Base-by-base conservation (phyloP, 1,139 yeast genomes). In the Yamadazyma spencermartinsiae region DNA sequence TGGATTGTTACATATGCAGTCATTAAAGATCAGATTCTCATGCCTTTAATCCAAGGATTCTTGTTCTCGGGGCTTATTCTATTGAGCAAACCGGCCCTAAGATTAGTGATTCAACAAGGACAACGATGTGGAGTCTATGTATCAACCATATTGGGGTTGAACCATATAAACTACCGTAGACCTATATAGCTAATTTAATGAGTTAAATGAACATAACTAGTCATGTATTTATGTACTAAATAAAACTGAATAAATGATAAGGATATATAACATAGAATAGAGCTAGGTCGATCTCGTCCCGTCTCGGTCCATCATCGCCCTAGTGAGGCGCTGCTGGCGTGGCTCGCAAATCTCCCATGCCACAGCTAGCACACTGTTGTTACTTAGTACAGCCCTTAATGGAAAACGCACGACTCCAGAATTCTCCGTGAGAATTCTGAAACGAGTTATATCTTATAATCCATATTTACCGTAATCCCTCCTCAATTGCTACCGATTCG, bases 11-110 rank as follows among this genome's bases (percentile, higher is more conserved):
- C 69, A 0, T 78, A 76, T 50, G 84, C 86, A 1, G 60, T 85
- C 0, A 35, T 82, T 8, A 76, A 76, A 44, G 90, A 84, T 52
- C 83, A 82, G 44, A 53, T 85, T 2, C 12, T 84, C n/a, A 75
- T 83, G 80, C 92, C 92, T 1, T 68, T 85, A 28, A 17, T 72
- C 13, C 76, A 69, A 45, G 76, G 76, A 4, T 65, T 72, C 41
- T 39, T 67, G 23, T 72, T 68, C 67, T 52, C 71, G 1, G 70
- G 72, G 7, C 41, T 63, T 4, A 50, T 72, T 36, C 45, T 72
- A 3, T 39, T 56, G n/a, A 42, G 56, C 15, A 47, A 61, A 21
- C 76, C 76, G 0, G 34, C 60, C 1, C 46, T 68, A 36, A 40
- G 51, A 8, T 41, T 46, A 13, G 43, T 69, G 12, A 61, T 61